Base-by-base conservation (phyloP, 495 filamentous ascomycete genomes). In the Talaromyces proteolyticus region DNA sequence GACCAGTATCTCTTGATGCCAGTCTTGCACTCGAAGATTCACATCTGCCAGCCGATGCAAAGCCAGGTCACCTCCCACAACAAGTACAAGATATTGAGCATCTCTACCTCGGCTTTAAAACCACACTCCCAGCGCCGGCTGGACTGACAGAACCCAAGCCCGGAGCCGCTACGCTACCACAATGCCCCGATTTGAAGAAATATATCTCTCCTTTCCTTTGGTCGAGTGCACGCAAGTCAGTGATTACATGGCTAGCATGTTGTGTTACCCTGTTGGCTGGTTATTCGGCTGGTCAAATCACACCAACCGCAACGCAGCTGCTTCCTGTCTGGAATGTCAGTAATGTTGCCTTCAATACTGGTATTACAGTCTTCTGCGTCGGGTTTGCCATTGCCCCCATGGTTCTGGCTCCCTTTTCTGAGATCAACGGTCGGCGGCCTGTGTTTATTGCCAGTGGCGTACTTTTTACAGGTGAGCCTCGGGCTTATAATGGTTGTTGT, bases 301-400 rank as follows among this genome's bases (percentile, higher is more conserved):
- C 82, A 18, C 81, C 87, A 1, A 79, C 85, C 0, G 66, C 82
- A 1, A 56, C 62, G 1, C 76, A 89, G 43, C 77, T 96, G 68
- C 74, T 69, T 8, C 65, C 65, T 2, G 72, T 86, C 50, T 86
- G 84, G 72, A 63, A 74, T 18, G 75, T 89, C 8, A 80, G 82
- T 39, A 63, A 70, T 17, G 75, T 86, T 10, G 82, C 86, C 18
- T 79, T 85, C 25, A 70, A 88, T 14, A 70, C 85, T n/a, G 88
- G 88, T 11, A 87, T 96, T 42, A 93, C 90, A 0, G 75, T 81
- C 3, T 97, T 94, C 65, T 91, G 87, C 34, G 57, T 76, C 23
- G 92, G 92, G 7, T 96, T 97, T 58, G 89, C 75, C 0, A 58
- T 90, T 39, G 88, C 91, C 0, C 92, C 92, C 0, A 95, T 97